These are phyloP conservation scores for Eutrema heterophyllum DNA, from an alignment of 345 rosid genomes.

Conservation along the genomic window DNA sequence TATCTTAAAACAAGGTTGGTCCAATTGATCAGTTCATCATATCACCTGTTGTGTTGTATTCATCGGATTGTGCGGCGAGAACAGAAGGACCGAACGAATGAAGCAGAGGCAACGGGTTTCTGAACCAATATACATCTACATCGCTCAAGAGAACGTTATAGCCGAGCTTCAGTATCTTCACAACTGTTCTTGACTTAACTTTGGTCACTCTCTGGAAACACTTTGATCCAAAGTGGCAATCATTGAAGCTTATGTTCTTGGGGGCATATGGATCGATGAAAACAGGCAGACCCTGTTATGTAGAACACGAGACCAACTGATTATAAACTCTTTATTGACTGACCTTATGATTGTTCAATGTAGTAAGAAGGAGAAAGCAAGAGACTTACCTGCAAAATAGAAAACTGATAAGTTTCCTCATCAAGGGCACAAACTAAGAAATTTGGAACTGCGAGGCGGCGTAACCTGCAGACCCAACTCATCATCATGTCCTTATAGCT, in stretches of 20 bases:
- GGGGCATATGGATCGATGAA: constrained; percentile 72
- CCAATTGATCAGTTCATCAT: neutral
- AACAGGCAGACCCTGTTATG: constrained; percentile 72
- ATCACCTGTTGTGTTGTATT: constrained; percentile 69
- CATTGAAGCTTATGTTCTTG: constrained; percentile 72
- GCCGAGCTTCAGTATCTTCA: constrained; percentile 77
- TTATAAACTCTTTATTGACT: neutral
- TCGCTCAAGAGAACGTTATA: constrained; percentile 86
- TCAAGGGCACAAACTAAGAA: constrained; percentile 88
- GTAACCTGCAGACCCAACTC: constrained; percentile 95
- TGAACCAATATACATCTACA: constrained; percentile 89
- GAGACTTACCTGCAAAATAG: constrained; percentile 61
- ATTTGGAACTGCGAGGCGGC: constrained; percentile 61
- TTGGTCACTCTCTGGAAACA: constrained; percentile 93
- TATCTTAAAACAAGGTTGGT: neutral
- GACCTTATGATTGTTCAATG: neutral
- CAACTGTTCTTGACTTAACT: constrained; percentile 83
- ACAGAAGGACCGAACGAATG: constrained; percentile 64
- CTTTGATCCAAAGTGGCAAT: constrained; percentile 87
- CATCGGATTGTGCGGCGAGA: constrained; percentile 84
- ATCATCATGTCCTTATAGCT: constrained; percentile 93
- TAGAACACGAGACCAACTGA: constrained; percentile 1
- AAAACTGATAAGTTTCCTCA: constrained; percentile 65
- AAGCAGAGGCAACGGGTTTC: constrained; percentile 64
- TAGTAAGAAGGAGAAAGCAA: neutral